Conservation (phyloP, 805 yeast species). For the Yarrowia hollandica region DNA sequence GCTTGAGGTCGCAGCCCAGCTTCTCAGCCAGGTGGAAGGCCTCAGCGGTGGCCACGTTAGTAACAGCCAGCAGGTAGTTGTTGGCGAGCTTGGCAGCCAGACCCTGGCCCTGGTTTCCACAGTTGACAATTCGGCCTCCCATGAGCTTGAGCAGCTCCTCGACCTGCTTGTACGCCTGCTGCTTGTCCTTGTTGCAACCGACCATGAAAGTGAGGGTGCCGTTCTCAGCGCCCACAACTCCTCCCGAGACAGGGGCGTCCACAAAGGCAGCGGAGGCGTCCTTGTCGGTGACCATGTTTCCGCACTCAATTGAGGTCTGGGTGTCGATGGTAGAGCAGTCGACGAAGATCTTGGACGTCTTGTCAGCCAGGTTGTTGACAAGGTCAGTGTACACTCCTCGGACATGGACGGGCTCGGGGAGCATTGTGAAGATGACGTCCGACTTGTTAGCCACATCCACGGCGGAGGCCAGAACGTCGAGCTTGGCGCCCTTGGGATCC, state of each 20-base stretch:
- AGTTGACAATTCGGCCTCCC: constrained; percentile 53
- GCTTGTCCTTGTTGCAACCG: constrained; percentile 42
- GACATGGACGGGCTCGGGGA: constrained; percentile 56
- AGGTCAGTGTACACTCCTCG: constrained; percentile 46
- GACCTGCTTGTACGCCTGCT: constrained; percentile 21
- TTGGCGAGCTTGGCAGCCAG: constrained; percentile 57
- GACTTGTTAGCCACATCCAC: constrained; percentile 36
- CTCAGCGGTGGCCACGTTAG: constrained; percentile 56
- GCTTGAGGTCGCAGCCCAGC: constrained; percentile 49
- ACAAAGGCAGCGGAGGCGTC: constrained; percentile 46
- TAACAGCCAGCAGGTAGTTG: constrained; percentile 54
- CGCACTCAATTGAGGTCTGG: constrained; percentile 48
- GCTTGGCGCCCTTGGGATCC: constrained; percentile 37
- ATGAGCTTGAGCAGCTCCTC: constrained; percentile 43
- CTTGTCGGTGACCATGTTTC: constrained; percentile 43
- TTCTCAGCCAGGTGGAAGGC: constrained; percentile 55
- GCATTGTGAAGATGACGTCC: constrained; percentile 51
- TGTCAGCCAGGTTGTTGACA: constrained; percentile 38
- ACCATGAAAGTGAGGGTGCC: constrained; percentile 56
- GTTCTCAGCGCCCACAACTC: constrained; percentile 54
- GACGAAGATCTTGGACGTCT: constrained; percentile 41
- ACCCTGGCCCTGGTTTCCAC: constrained; percentile 55
- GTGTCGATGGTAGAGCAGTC: constrained; percentile 57
- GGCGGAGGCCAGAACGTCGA: constrained; percentile 33
- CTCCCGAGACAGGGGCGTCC: constrained; percentile 60